Evolutionary conservation across 371 early-diverging fungal species (phyloP), one percentile per base, ranked within the genome.

Genomic region (Conidiobolus incongruus): DNA sequence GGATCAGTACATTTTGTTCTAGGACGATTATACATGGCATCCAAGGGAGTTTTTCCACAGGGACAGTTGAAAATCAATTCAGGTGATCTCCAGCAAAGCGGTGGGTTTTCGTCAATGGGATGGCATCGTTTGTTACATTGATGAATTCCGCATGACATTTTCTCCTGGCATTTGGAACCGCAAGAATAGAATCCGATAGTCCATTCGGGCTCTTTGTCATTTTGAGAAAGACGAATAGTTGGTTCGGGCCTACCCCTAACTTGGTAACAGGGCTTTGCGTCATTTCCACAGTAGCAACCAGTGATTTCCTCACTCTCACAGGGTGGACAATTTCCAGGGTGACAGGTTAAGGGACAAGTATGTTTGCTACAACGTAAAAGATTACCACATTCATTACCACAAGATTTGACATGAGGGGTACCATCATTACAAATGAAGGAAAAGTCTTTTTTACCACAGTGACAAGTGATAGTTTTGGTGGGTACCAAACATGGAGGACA

Each of bases 401-500:
- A 88, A 1, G 73, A 67, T 42, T 61, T 66, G 13, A 67, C 70
- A 21, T 60, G 62, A 29, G 64, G 45, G 60, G 74, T 60, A 49
- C 68, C 70, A n/a, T 77, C 75, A 32, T 64, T 60, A 52, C 89
- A 89, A 31, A 74, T 60, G 30, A 65, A 46, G 48, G 74, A 72
- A 47, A 67, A 68, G 0, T 55, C 56, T 11, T 65, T 56, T 31
- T 69, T 67, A 8, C 88, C 88, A 58, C 94, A 93, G 52, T 68
- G 76, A 59, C 94, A 94, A 5, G 54, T 56, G 33, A 68, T 64
- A 5, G 62, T 52, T 1, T 85, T 80, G 2, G 81, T 81, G 59
- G 79, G 58, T 11, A 72, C 68, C 17, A 74, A 72, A 55, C 94
- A 93, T 1, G 88, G 85, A 22, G 81, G 77, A 47, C 94, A 93